Conservation (phyloP, 2,329 filamentous ascomycete genomes). For the Neofusicoccum ribis region DNA sequence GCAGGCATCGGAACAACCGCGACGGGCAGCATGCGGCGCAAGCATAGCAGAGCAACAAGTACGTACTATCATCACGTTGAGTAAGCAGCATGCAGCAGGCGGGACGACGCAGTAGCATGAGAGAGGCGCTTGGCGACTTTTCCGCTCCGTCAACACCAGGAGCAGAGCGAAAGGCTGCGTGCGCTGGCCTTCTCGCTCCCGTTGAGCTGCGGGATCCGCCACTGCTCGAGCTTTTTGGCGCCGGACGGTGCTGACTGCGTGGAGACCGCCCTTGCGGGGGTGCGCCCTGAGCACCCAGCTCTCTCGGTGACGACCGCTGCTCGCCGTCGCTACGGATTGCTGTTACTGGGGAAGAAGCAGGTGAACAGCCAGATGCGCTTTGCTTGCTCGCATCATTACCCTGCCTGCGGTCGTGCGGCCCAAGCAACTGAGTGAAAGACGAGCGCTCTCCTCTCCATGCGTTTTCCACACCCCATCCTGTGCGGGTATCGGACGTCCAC, state of each 20-base stretch:
- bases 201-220: slow-evolving; percentile 1
- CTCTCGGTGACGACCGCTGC: not conserved
- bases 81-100: slow-evolving; percentile 1
- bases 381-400: not conserved
- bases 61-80: not conserved
- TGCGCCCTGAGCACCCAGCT: not conserved
- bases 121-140: not conserved
- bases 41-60: not conserved
- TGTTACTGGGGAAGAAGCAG: not conserved
- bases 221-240: not conserved
- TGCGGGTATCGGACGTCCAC: not conserved
- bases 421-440: not conserved
- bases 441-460: not conserved
- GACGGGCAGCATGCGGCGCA: not conserved
- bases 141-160: not conserved
- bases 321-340: not conserved
- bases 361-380: too few relatives aligned
- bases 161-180: not conserved
- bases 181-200: not conserved
- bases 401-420: too few relatives aligned
- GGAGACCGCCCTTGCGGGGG: slow-evolving; percentile 2
- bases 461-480: not conserved
- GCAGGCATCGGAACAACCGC: slow-evolving; percentile 10
- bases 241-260: not conserved
- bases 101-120: not conserved